Base-by-base conservation (phyloP, 345 rosid species). In the Camelina laxa region DNA sequence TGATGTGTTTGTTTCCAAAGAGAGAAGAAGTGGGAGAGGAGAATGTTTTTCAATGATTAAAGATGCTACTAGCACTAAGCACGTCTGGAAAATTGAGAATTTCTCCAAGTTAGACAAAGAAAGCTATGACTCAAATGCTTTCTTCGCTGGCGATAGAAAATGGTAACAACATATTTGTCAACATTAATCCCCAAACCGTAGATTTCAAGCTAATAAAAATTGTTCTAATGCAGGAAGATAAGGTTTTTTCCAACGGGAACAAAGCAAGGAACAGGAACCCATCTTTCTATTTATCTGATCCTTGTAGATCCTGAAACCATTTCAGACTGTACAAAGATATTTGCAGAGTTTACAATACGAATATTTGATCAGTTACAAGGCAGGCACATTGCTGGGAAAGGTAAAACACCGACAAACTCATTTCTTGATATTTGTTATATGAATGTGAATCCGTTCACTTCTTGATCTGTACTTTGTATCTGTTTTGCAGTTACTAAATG, bases 31-130 rank as follows among this genome's bases (percentile, higher is more conserved):
- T 53, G 79, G 79, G 20, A 75, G 79, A 75, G 82, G 82, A 55
- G 82, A 75, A 59, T 79, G 79, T 57, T 69, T 79, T 41, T 68
- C 79, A 44, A 74, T 79, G 82, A 65, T 79, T 41, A 74, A 69
- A 65, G 79, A 79, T 63, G 68, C 75, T 57, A 48, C 38, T 57
- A 64, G 63, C 76, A 62, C 75, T 24, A 74, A 64, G 6, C 73
- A 79, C 55, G 17, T 74, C 9, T 79, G 79, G 82, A 79, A 69
- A 27, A 44, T 79, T 6, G 82, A 75, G 7, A 74, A 79, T 16
- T 69, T 74, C 63, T 65, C 82, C 6, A 79, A 74, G 69, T 44
- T 79, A 50, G 51, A 68, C 55, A 65, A 74, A 45, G 44, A 74
- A 30, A 69, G 72, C 59, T 79, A 69, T 35, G 70, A 68, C 35